Percentiles rank a stretch among this genome's conserved stretches.
phyloP scores from a whole-genome alignment of 768 basidiomycete genomes.

The Flagelloscypha sp. region DNA sequence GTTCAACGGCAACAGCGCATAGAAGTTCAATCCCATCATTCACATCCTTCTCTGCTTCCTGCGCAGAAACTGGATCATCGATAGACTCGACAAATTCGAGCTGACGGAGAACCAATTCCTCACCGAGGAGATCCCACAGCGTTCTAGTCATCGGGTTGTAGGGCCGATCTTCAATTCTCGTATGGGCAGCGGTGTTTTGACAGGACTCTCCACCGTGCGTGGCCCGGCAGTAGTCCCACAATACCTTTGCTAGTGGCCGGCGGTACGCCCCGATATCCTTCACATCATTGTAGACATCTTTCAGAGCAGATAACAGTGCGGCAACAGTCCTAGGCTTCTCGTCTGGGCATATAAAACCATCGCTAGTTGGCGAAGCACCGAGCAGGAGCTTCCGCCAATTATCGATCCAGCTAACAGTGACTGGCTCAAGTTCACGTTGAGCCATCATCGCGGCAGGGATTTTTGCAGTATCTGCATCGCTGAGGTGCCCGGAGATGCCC shows the following conservation, averaged over 20 bases:
- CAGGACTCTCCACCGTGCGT: too few species aligned
- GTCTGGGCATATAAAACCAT: slow-evolving; percentile 1
- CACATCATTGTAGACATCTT: slow-evolving; percentile 53
- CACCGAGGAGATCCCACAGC: slow-evolving; percentile 55
- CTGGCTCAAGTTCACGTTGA: slow-evolving; percentile 62
- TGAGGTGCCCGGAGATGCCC: slow-evolving; percentile 58
- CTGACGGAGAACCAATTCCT: slow-evolving; percentile 54
- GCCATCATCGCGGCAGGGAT: slow-evolving; percentile 56
- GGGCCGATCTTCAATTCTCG: too few species aligned
- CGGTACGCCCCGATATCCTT: slow-evolving; percentile 65
- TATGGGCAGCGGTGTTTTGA: too few species aligned
- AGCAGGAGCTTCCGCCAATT: slow-evolving; percentile 54
- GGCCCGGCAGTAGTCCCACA: background rate
- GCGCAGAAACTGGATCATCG: too few species aligned
- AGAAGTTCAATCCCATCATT: too few species aligned
- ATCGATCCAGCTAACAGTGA: slow-evolving; percentile 60
- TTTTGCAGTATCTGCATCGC: slow-evolving; percentile 57
- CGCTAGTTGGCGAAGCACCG: slow-evolving; percentile 10
- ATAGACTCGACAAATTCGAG: slow-evolving; percentile 29
- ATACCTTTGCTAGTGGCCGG: slow-evolving; percentile 27
- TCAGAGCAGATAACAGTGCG: slow-evolving; percentile 52
- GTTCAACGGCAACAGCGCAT: too few species aligned
- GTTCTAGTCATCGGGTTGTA: slow-evolving; percentile 18
- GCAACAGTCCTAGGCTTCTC: slow-evolving; percentile 31
- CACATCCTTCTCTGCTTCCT: too few species aligned